Percentiles rank a stretch among this genome's conserved stretches.
Conservation (phyloP, 305 asterid genomes). For the Stenogyne calaminthoides region DNA sequence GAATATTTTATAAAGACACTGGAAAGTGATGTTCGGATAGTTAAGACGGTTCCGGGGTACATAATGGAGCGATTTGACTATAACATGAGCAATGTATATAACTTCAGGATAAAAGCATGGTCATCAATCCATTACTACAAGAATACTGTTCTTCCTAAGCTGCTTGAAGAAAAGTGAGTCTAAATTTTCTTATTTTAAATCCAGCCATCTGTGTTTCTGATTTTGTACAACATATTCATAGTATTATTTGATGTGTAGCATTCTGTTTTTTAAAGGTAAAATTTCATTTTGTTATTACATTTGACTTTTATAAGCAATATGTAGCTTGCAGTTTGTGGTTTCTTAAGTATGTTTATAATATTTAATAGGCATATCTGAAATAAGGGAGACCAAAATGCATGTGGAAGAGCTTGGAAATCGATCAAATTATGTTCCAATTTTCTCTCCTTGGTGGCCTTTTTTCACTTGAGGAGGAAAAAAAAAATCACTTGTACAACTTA, state of each 20-base stretch:
- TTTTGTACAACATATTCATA: background rate
- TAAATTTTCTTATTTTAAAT: constrained; percentile 16
- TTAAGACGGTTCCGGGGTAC: constrained; percentile 62
- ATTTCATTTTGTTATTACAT: background rate
- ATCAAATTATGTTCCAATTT: background rate
- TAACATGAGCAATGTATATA: constrained; percentile 83
- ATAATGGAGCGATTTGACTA: constrained; percentile 74
- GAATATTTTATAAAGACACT: constrained; percentile 50
- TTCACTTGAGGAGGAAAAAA: constrained; percentile 9
- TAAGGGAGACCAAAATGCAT: background rate
- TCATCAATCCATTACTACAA: constrained; percentile 72
- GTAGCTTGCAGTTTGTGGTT: background rate
- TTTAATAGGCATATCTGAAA: background rate
- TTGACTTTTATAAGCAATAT: background rate
- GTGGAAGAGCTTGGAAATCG: background rate
- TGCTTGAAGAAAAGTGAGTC: constrained; percentile 89
- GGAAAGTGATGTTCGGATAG: constrained; percentile 76
- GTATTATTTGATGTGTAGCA: background rate
- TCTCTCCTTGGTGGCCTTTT: background rate
- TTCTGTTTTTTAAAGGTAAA: background rate
- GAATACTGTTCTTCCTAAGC: constrained; percentile 78
- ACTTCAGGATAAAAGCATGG: constrained; percentile 93
- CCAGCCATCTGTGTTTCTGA: background rate
- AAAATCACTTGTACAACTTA: background rate
- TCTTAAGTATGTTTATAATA: background rate